Evolutionary conservation across 139 green algal genomes (phyloP).

Genomic region (Bryopsis sp.): DNA sequence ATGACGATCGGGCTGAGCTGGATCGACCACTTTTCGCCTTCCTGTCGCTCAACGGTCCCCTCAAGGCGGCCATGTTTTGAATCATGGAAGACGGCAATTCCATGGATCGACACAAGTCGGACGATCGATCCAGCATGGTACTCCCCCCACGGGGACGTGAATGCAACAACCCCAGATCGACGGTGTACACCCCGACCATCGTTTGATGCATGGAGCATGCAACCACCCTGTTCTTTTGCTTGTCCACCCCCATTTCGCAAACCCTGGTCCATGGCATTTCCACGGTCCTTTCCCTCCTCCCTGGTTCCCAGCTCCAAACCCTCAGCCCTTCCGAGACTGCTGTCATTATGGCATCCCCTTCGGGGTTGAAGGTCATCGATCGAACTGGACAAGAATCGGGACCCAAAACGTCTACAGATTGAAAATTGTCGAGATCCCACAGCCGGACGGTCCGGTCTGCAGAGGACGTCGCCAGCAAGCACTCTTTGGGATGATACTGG

Average conservation of each 20-base stretch:
- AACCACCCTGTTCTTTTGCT: conserved; percentile 42
- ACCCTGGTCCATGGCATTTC: conserved; percentile 54
- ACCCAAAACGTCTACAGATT: conserved; percentile 40
- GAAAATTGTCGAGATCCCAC: conserved; percentile 74
- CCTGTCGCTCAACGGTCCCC: no score
- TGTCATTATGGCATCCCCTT: conserved; percentile 52
- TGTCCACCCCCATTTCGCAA: conserved; percentile 18
- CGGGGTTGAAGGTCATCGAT: conserved; percentile 54
- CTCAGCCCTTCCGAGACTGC: conserved; percentile 26
- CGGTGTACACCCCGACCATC: conserved; percentile 44
- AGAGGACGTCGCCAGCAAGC: conserved; percentile 59
- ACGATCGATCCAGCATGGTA: no score
- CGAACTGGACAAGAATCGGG: conserved; percentile 49
- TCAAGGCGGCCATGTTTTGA: no score
- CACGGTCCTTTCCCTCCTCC: conserved; percentile 46
- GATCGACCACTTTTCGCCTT: no score
- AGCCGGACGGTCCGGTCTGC: conserved; percentile 58
- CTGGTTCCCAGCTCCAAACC: conserved; percentile 47
- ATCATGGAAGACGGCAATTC: no score
- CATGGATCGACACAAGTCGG: no score
- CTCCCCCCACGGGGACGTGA: no score
- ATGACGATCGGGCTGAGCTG: no score
- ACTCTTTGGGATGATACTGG: conserved; percentile 75
- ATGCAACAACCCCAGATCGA: conserved; percentile 31
- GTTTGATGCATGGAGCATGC: conserved; percentile 41